phyloP scores from a whole-genome alignment of 2,329 filamentous ascomycete species.

The Fusarium chaquense region DNA sequence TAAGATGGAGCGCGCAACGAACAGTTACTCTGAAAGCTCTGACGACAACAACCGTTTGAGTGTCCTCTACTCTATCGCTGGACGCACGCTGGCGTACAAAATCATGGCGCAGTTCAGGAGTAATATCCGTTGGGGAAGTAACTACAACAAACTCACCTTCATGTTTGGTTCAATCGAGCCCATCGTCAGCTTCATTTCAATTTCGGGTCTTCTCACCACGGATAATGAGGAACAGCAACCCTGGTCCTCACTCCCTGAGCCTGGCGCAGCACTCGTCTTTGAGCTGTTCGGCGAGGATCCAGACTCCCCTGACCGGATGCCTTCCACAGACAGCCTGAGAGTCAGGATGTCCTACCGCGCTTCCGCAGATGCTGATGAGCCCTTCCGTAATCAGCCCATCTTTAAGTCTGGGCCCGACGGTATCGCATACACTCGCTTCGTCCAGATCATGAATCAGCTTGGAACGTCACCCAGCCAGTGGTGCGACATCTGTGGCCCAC shows the following conservation, averaged over 20 bases:
- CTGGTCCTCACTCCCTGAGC: slow-evolving; percentile 65
- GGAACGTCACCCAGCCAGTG: slow-evolving; percentile 54
- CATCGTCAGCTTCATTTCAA: slow-evolving; percentile 66
- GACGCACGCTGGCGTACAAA: slow-evolving; percentile 63
- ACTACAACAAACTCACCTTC: slow-evolving; percentile 61
- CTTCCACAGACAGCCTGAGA: slow-evolving; percentile 56
- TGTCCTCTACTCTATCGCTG: slow-evolving; percentile 62
- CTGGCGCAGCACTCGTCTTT: slow-evolving; percentile 80
- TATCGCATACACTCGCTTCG: slow-evolving; percentile 57
- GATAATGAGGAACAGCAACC: slow-evolving; percentile 62
- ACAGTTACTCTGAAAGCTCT: slow-evolving; percentile 66
- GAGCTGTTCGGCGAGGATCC: slow-evolving; percentile 64
- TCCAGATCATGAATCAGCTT: slow-evolving; percentile 52
- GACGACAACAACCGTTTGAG: slow-evolving; percentile 52
- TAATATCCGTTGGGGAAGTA: slow-evolving; percentile 56
- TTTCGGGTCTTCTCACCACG: slow-evolving; percentile 60
- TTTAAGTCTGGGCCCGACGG: slow-evolving; percentile 55
- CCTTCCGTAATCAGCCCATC: slow-evolving; percentile 55
- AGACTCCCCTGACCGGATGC: slow-evolving; percentile 40
- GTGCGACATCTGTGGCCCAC: slow-evolving; percentile 58
- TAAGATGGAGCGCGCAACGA: slow-evolving; percentile 70
- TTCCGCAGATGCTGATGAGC: slow-evolving; percentile 54
- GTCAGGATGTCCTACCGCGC: slow-evolving; percentile 70
- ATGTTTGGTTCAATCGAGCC: slow-evolving; percentile 67
- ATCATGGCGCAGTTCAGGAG: slow-evolving; percentile 58